Evolutionary conservation across 345 rosid species (phyloP), one percentile per base, ranked within the genome.

Genomic region (Bruguiera gymnorhiza): DNA sequence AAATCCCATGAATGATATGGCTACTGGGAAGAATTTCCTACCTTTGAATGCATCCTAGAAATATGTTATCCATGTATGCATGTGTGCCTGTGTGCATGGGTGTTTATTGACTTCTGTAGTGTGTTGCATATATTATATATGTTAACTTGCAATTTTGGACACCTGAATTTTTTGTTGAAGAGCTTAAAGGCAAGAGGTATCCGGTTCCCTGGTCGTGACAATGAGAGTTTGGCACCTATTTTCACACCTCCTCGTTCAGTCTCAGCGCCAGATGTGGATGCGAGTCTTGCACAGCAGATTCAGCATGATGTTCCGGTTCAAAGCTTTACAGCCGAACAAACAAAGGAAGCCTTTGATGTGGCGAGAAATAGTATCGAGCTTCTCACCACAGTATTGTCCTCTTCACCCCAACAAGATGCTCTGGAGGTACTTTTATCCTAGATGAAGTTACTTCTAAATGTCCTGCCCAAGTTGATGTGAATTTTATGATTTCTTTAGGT

Each of bases 181-280:
- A 89, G 98, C 80, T 73, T 96, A 67, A 96, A 77, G 84, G 81
- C 96, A 48, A 85, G 98, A 81, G 99, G 98, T 23, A 88, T 96
- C 54, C 86, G 96, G 15, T 96, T 96, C 80, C 98, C 99, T 63
- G 99, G 96, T 54, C 93, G 97, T 78, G 99, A 96, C 76, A 69
- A 79, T 51, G 99, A 96, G 85, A 96, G 97, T 77, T 74, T 92
- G 84, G 98, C 86, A 53, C 98, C 99, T 54, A 89, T 96, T 65
- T 92, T 96, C 73, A 96, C 98, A 7, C 99, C 97, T 74, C 83
- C 98, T 72, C 88, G 84, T 66, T 82, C 99, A 60, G 84, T 80
- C 73, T 81, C 88, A 26, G 88, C 83, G 54, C 81, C 83, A 23
- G 96, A 92, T 68, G 80, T 70, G 64, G 86, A 80, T 76, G 72